Conservation (phyloP, 2,329 filamentous ascomycete genomes). For the Metarhizium sp. region DNA sequence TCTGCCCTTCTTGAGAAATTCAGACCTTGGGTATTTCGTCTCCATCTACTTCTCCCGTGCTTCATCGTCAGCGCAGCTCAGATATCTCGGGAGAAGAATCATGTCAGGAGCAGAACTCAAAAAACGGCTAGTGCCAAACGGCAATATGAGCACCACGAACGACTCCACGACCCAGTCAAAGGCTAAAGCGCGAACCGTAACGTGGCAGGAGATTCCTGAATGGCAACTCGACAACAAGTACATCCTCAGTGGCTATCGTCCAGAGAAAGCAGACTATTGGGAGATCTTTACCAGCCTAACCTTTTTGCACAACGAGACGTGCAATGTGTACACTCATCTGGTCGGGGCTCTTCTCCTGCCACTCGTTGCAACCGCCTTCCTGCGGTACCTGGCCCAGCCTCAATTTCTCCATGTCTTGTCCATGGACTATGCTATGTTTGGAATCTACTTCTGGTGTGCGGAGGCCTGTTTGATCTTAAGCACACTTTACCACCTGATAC, state of each 20-base stretch:
- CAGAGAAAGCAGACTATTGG: too few species aligned
- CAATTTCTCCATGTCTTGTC: too few species aligned
- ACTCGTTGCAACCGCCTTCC: too few species aligned
- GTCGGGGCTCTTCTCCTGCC: too few species aligned
- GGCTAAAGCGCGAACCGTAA: constrained; percentile 5
- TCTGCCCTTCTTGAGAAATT: too few species aligned
- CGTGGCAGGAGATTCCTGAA: constrained; percentile 3
- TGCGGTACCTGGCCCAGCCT: too few species aligned
- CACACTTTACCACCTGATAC: constrained; percentile 9
- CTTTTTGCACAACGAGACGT: too few species aligned
- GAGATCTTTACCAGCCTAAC: too few species aligned
- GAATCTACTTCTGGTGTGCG: constrained; percentile 8
- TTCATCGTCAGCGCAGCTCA: neutral
- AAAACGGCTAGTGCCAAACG: neutral
- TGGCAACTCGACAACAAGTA: constrained; percentile 1
- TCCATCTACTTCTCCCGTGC: neutral
- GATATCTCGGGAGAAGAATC: neutral
- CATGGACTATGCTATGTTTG: too few species aligned
- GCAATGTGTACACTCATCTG: too few species aligned
- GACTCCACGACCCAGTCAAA: neutral
- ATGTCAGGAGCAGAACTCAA: neutral
- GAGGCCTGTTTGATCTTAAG: constrained; percentile 10
- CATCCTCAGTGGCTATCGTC: too few species aligned
- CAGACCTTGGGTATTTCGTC: too few species aligned
- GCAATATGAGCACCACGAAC: neutral